Percentiles rank a stretch among this genome's conserved stretches.
Conservation (phyloP, 2,329 filamentous ascomycete species). For the Cladophialophora carrionii region DNA sequence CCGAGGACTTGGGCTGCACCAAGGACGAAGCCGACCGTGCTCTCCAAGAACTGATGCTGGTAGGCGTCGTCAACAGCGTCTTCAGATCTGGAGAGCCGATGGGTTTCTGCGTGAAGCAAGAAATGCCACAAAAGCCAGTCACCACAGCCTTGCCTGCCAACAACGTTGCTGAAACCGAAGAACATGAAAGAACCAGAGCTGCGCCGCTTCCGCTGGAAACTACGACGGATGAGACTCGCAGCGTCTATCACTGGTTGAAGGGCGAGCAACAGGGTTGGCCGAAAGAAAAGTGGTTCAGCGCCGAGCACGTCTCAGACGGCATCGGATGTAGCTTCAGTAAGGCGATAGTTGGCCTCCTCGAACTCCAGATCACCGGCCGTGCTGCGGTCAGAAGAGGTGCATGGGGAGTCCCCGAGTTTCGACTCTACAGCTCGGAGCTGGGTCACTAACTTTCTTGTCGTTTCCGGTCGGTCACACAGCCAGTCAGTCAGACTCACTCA, state of each 20-base stretch:
- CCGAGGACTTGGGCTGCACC: not conserved
- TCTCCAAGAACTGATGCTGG: not conserved
- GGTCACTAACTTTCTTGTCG: not conserved
- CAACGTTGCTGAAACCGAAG: not conserved
- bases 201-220: not conserved
- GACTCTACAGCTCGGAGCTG: too few relatives aligned
- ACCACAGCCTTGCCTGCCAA: not conserved
- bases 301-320: not conserved
- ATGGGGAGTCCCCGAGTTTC: not conserved
- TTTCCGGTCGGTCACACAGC: not conserved
- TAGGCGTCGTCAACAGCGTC: not conserved
- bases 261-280: not conserved
- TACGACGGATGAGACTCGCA: not conserved
- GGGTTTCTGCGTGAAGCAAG: not conserved
- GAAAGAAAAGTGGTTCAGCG: not conserved
- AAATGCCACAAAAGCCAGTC: not conserved
- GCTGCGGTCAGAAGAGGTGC: rapidly evolving
- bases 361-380: not conserved
- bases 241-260: not conserved
- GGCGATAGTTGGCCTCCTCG: not conserved
- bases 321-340: not conserved
- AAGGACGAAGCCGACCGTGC: not conserved
- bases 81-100: rapidly evolving
- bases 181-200: not conserved
- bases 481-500: too few relatives aligned